Evolutionary conservation across 2,329 filamentous ascomycete genomes (phyloP), one percentile per base, ranked within the genome.

Genomic region (Venturia carpophila): DNA sequence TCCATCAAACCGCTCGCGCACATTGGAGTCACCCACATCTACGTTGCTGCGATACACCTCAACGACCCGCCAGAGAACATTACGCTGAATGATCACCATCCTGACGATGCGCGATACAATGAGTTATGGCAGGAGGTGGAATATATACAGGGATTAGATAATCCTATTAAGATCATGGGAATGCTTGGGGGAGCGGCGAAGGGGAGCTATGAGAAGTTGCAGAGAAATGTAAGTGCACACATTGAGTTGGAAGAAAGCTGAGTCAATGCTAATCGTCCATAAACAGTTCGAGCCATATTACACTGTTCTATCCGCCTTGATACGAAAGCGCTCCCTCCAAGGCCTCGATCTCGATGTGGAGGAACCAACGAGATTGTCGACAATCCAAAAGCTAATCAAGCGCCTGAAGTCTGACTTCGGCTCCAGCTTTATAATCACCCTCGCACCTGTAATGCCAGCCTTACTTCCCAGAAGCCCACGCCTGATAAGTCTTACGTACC

Each of bases 171-270:
- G 70, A 85, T 96, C 15, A 81, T 96, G 73, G 90, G 85, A 64
- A 94, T 97, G 90, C 80, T 96, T 1, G 92, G 92, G 47, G 92
- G 92, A 19, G 91, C 92, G 2, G 91, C 91, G 0, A 82, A 83
- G 66, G 92, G 92, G 13, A 88, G 86, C 15, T 96, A 84, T 72
- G 77, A 80, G 61, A 80, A 84, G 65, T 78, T 87, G 21, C 75
- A 77, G 65, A 82, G 87, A 3, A 84, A 88, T 71, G 67, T 69
- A 24, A 34, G 66, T 65, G 75, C 55, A 34, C 24, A 34, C 5
- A 63, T 24, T 47, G 49, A 3, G 13, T 34, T 41, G 11, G n/a
- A n/a, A 37, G 34, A 15, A 24, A 15, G 19, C 6, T n/a, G 41
- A 21, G 10, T 52, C 47, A 27, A 15, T 11, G 10, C 21, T 52